Evolutionary conservation across 2,329 filamentous ascomycete genomes (phyloP).

Genomic region (Phialophora tarda): DNA sequence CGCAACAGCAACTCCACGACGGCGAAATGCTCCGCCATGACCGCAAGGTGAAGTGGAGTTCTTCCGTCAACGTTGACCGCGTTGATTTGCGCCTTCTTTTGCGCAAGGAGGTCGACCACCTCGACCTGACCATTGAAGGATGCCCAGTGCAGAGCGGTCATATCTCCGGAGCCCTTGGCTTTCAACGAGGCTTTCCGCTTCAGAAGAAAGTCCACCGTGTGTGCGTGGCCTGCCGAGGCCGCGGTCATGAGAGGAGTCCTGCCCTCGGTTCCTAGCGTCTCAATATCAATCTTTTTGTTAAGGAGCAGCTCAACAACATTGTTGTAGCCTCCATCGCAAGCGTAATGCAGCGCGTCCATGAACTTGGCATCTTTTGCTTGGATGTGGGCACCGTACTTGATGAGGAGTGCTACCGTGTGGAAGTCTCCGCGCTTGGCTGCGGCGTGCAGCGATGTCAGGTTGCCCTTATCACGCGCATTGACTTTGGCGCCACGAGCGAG

Average conservation of each 20-base stretch:
- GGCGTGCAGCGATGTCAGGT: conserved; percentile 7
- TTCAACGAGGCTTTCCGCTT: conserved; percentile 8
- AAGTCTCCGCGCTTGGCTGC: conserved; percentile 8
- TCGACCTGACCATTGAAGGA: conserved; percentile 6
- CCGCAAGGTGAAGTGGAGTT: conserved; percentile 9
- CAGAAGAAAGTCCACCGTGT: conserved; percentile 4
- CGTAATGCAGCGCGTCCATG: conserved; percentile 9
- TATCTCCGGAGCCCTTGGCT: conserved; percentile 4
- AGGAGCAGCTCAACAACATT: conserved; percentile 3
- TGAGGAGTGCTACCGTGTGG: not conserved
- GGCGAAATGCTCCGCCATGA: conserved; percentile 7
- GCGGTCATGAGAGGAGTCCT: conserved; percentile 10
- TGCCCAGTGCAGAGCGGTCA: conserved; percentile 11
- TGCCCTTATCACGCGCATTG: conserved; percentile 6
- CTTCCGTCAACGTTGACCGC: conserved; percentile 5
- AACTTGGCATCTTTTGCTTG: conserved; percentile 7
- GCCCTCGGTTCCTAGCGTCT: conserved; percentile 12
- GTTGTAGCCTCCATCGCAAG: conserved; percentile 6
- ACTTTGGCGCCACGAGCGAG: conserved; percentile 11
- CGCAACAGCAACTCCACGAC: conserved; percentile 8
- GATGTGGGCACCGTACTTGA: not conserved
- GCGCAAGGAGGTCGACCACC: conserved; percentile 12
- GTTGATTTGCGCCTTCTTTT: conserved; percentile 14
- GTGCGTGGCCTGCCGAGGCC: conserved; percentile 10
- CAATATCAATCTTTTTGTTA: not conserved